Evolutionary conservation across 495 filamentous ascomycete species (phyloP).

Genomic region (Hypoxylon crocopeplum): DNA sequence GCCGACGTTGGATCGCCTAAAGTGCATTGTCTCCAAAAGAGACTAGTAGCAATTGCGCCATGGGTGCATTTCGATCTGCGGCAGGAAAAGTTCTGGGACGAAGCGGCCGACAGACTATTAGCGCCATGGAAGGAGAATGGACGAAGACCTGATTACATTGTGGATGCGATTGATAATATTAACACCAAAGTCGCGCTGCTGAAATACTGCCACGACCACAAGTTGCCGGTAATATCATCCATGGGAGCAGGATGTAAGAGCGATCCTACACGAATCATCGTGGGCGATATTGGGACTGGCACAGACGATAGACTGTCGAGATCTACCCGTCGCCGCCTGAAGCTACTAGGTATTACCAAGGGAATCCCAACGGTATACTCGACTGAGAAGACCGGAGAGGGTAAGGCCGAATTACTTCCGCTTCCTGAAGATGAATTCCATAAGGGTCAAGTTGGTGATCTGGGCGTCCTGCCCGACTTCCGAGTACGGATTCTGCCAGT

Average conservation of each 20-base stretch:
- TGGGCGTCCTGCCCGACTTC: slow-evolving; percentile 90
- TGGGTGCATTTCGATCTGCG: slow-evolving; percentile 91
- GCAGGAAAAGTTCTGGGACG: slow-evolving; percentile 80
- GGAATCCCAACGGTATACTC: slow-evolving; percentile 94
- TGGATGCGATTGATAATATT: slow-evolving; percentile 99
- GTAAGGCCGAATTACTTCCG: slow-evolving; percentile 88
- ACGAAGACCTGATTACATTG: slow-evolving; percentile 79
- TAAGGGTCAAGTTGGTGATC: slow-evolving; percentile 86
- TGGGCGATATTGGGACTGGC: slow-evolving; percentile 89
- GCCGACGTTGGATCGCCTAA: slow-evolving; percentile 96
- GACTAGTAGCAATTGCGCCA: slow-evolving; percentile 83
- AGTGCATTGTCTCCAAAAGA: slow-evolving; percentile 78
- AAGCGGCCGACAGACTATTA: slow-evolving; percentile 69
- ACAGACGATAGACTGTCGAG: slow-evolving; percentile 90
- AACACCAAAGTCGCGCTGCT: slow-evolving; percentile 93
- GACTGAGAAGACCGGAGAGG: slow-evolving; percentile 87
- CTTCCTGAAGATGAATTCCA: slow-evolving; percentile 86
- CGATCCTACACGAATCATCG: slow-evolving; percentile 88
- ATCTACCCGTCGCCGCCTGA: slow-evolving; percentile 78
- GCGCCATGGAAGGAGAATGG: slow-evolving; percentile 66
- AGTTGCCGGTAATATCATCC: slow-evolving; percentile 82
- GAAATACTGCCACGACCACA: slow-evolving; percentile 80
- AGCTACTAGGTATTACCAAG: slow-evolving; percentile 76
- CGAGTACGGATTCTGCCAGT: slow-evolving; percentile 92
- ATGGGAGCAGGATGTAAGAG: slow-evolving; percentile 99